These are phyloP conservation scores for Epichloe typhina DNA, from an alignment of 2,329 filamentous ascomycete genomes.

Conservation along the genomic window DNA sequence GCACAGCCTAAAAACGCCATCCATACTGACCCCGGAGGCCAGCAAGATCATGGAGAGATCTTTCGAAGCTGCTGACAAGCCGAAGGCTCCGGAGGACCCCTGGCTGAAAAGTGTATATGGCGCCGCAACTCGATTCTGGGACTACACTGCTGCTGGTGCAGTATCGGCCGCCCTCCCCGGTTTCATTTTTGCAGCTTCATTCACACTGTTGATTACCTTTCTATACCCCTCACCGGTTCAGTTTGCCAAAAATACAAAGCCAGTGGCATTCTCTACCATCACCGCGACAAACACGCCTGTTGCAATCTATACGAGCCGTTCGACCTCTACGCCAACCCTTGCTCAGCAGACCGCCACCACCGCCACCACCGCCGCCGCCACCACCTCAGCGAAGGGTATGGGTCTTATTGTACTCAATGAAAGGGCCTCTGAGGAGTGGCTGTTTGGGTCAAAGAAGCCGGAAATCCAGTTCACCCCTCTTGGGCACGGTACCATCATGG, in stretches of 20 bases:
- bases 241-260: not conserved
- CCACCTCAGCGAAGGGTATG: conserved; percentile 11
- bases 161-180: conserved; percentile 13
- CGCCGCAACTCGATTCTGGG: not conserved
- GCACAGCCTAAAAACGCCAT: conserved; percentile 32
- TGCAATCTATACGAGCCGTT: conserved; percentile 6
- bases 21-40: conserved; percentile 23
- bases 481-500: conserved; percentile 37
- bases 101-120: not conserved
- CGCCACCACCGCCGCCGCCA: not conserved
- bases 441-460: conserved; percentile 20
- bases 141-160: conserved; percentile 1
- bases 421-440: conserved; percentile 18
- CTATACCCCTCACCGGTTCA: conserved; percentile 16
- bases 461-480: conserved; percentile 18
- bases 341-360: not conserved
- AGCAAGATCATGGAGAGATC: conserved; percentile 15
- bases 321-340: conserved; percentile 4
- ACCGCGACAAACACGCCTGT: conserved; percentile 10
- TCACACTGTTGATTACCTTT: conserved; percentile 13
- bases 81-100: not conserved
- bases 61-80: conserved; percentile 1
- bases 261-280: conserved; percentile 9
- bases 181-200: conserved; percentile 12
- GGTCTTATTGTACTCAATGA: conserved; percentile 19